Evolutionary conservation across 1,139 yeast species (phyloP), one percentile per base, ranked within the genome.

Genomic region (Pichia kudriavzevii): DNA sequence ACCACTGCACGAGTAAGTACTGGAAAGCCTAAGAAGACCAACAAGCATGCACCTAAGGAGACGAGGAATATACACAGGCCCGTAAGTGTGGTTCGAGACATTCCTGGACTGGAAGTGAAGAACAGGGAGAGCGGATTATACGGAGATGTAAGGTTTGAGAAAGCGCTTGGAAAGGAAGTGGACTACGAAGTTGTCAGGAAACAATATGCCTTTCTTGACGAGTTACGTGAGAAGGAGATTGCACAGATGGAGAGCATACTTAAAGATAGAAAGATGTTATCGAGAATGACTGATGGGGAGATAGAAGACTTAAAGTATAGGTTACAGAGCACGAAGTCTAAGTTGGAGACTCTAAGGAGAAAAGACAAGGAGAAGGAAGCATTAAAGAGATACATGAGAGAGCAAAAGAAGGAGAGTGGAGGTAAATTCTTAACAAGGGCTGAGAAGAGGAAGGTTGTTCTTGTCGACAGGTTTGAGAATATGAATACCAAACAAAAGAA

Each of bases 401-500:
- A 52, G 28, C 46, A 50, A 13, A 36, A 37, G 26, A 18, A 17
- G n/a, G 30, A 35, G 5, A 25, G 25, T 14, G 35, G 31, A 16
- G 64, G 64, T 46, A 70, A 67, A 46, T 83, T 72, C 59, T 67
- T 91, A 56, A 88, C 85, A 66, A 69, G 79, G 47, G 70, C 80
- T 39, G 97, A 88, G 45, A 77, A 83, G 64, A 67, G 93, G 43
- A 85, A 83, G 62, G 69, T 91, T 55, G 67, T 91, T 35, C 88
- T 87, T 54, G 81, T 81, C 61, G 94, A 91, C 58, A 83, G 83
- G 59, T 91, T 80, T 63, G 93, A 84, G 45, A 62, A 66, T 40
- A 82, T 91, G 95, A 83, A 76, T 64, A 65, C 79, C 30, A 69
- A 71, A 42, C 95, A 91, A 56, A 72, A 94, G 51, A 88, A 82